Evolutionary conservation across 768 basidiomycete species (phyloP), one percentile per base, ranked within the genome.

Genomic region (Pulveroboletus sp.): DNA sequence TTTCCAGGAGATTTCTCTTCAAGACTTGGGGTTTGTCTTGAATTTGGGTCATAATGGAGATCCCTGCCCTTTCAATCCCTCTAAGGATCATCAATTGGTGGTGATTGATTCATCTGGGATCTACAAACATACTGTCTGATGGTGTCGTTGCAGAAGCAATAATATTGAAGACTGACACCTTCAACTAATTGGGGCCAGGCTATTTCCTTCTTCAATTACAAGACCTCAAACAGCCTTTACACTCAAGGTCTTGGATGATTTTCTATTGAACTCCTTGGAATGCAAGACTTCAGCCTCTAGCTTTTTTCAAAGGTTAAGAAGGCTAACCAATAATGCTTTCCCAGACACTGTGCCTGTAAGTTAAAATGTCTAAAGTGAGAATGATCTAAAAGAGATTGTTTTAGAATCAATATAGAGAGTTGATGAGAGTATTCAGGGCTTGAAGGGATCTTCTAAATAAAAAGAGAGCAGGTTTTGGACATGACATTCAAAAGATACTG

Each of bases 181-280:
- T 0, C 26, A 42, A 16, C 41, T 42, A n/a, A 17, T 42, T 6
- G 10, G 19, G 2, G 12, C 7, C 13, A 1, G 4, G 19, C 11
- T 42, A 2, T 42, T 42, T 36, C 52, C 61, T 2, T 49, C 61
- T 2, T 54, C 46, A 13, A 40, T 51, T 3, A 26, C 23, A 0
- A 38, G 24, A 17, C 59, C 62, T n/a, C 37, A 54, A 31, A 55
- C 53, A 0, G 60, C 52, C 1, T 64, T 64, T 22, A 64, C 57
- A 3, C 62, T 63, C 30, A 17, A 41, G 5, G 60, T 59, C 2
- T 50, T 64, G 9, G 46, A 67, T 38, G 12, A 55, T 3, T 62
- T 64, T 37, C 29, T 53, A 5, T 38, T 65, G 4, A 51, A 63
- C 12, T 8, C 31, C 1, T 12, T 65, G 29, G 53, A 62, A 35